Evolutionary conservation across 208 protist species (phyloP), one percentile per base, ranked within the genome.

Genomic region (Acanthamoeba sp.): DNA sequence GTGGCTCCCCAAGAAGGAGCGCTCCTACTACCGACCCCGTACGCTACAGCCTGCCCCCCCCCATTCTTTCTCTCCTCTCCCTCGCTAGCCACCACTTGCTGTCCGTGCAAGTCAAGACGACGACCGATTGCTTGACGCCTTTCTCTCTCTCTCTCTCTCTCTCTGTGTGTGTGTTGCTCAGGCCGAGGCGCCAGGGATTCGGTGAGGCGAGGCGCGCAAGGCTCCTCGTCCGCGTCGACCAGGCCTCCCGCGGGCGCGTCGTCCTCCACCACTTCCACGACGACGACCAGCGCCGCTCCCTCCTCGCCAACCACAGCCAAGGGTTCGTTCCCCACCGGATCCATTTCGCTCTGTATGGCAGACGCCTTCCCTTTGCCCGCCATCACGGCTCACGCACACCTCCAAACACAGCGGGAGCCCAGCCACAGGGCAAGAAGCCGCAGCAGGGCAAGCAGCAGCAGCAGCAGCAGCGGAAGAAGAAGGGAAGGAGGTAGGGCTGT

Each of bases 1-100:
- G n/a, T 95, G 93, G 93, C 45, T 91, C 20, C 93, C 93, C 84
- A 95, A 95, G 93, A 73, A 95, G n/a, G 82, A 95, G 82, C 93
- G 93, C 38, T 87, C 80, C 57, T 92, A 95, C 93, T 91, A 92
- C 93, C 38, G 64, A 36, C 71, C 50, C 24, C 78, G 92, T 94
- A 89, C 52, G 50, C 22, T n/a, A 36, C 50, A 7, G 82, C 92
- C 84, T 45, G 3, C 2, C 40, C 73, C 7, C 73, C 20, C 29
- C 20, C 27, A n/a, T n/a, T n/a, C n/a, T n/a, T n/a, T n/a, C 45
- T 12, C 87, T 92, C 57, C 16, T 45, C 87, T 92, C 57, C 32
- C 34, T 55, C 36, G 27, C 40, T n/a, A n/a, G n/a, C n/a, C n/a
- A n/a, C n/a, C n/a, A n/a, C n/a, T n/a, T n/a, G n/a, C n/a, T n/a